Percentiles rank a stretch among this genome's conserved stretches.
Conservation (phyloP, 495 filamentous ascomycete species). For the Articulospora tetracladia region DNA sequence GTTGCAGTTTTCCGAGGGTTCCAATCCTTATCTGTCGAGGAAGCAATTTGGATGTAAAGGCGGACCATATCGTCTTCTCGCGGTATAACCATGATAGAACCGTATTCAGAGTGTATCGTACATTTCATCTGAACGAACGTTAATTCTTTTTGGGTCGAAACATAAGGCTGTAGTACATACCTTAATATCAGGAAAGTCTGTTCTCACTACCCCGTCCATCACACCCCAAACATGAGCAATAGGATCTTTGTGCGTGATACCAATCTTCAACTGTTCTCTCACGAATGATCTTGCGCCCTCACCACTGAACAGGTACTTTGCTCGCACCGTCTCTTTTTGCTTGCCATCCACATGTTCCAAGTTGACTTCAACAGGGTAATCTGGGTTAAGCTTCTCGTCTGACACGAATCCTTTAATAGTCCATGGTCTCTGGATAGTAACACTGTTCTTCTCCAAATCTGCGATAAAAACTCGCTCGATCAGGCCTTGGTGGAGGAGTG, state of each 20-base stretch:
- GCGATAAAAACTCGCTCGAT: slow-evolving; percentile 68
- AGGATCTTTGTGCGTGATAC: slow-evolving; percentile 55
- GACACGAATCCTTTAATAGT: slow-evolving; percentile 60
- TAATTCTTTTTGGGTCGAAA: neutral
- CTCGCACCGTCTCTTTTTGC: slow-evolving; percentile 47
- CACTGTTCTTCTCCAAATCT: slow-evolving; percentile 58
- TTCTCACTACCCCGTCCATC: slow-evolving; percentile 71
- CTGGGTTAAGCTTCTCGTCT: slow-evolving; percentile 45
- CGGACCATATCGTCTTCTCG: slow-evolving; percentile 72
- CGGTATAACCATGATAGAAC: slow-evolving; percentile 74
- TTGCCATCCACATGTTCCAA: slow-evolving; percentile 74
- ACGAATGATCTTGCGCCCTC: slow-evolving; percentile 59
- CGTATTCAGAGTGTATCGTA: slow-evolving; percentile 65
- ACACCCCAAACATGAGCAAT: slow-evolving; percentile 73
- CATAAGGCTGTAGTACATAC: slow-evolving; percentile 25
- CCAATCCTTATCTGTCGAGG: slow-evolving; percentile 59
- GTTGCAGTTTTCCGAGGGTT: slow-evolving; percentile 59
- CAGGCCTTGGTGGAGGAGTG: slow-evolving; percentile 71
- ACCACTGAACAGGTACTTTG: slow-evolving; percentile 58
- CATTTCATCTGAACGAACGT: slow-evolving; percentile 75
- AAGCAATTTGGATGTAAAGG: slow-evolving; percentile 71
- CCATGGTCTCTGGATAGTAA: slow-evolving; percentile 56
- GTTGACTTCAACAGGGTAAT: slow-evolving; percentile 63
- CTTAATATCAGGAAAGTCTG: slow-evolving; percentile 73
- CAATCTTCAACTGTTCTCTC: slow-evolving; percentile 58